A percentile compares a stretch with the other conserved stretches of the same genome.
Conservation (phyloP, 2,329 filamentous ascomycete genomes). For the Diaporthe ampelina region DNA sequence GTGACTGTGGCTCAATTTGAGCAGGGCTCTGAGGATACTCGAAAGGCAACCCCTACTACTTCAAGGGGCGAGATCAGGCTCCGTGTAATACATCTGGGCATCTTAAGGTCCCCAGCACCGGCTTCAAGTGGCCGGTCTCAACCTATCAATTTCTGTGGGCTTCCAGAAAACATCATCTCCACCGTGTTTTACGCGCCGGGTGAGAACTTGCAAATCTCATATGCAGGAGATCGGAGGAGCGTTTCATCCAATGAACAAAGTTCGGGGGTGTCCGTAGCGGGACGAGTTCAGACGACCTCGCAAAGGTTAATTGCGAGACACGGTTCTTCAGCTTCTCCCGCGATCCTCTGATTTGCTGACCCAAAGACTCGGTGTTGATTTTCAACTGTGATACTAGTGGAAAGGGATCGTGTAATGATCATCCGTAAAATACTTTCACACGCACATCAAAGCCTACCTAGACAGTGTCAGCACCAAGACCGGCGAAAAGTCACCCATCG, state of each 20-base stretch:
- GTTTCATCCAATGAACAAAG: conserved; percentile 13
- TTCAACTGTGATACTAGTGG: not conserved
- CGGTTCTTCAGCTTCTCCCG: not conserved
- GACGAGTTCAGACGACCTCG: conserved; percentile 2
- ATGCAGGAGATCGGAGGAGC: conserved; percentile 8
- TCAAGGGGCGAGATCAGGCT: not conserved
- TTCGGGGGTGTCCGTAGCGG: not conserved
- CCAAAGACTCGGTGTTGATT: not conserved
- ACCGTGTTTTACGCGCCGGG: not conserved
- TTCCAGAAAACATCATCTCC: not conserved
- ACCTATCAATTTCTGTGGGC: not conserved
- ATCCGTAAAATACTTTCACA: no score
- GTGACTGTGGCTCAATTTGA: not conserved
- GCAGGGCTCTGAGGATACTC: no score
- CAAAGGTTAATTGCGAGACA: not conserved
- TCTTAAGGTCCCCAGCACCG: not conserved
- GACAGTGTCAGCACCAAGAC: not conserved
- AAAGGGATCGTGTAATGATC: not conserved
- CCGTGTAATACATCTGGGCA: not conserved
- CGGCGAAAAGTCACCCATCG: no score
- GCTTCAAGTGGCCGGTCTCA: conserved; percentile 9
- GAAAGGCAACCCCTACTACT: not conserved
- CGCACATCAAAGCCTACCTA: no score
- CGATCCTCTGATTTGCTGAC: not conserved
- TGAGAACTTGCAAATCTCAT: not conserved